These are phyloP conservation scores for Pythium apleroticum DNA, from an alignment of 352 stramenopile species.

Conservation along the genomic window DNA sequence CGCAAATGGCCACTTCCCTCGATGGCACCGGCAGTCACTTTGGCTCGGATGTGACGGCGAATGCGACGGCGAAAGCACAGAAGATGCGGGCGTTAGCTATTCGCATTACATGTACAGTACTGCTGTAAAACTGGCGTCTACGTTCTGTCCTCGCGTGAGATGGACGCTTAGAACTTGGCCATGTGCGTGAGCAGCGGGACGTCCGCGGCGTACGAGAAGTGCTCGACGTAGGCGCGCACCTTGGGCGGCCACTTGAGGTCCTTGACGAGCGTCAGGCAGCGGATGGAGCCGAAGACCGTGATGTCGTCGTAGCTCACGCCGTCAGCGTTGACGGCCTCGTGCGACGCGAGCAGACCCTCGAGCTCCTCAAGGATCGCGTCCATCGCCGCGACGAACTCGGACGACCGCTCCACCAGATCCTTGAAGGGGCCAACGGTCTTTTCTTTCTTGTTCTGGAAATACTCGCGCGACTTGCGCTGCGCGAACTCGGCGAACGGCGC, in stretches of 20 bases:
- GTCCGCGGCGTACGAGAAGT: slow-evolving; percentile 30
- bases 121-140: no score
- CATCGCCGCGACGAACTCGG: slow-evolving; percentile 44
- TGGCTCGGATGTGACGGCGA: background rate
- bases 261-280: slow-evolving; percentile 57
- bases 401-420: slow-evolving; percentile 37
- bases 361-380: slow-evolving; percentile 40
- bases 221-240: slow-evolving; percentile 49
- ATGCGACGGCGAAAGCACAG: background rate
- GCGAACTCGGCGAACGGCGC: slow-evolving; percentile 44
- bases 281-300: slow-evolving; percentile 47
- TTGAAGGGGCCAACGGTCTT: slow-evolving; percentile 46
- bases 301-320: slow-evolving; percentile 54
- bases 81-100: background rate
- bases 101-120: no score
- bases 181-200: slow-evolving; percentile 49
- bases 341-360: slow-evolving; percentile 38
- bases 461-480: slow-evolving; percentile 41
- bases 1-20: no score
- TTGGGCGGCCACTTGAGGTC: slow-evolving; percentile 46
- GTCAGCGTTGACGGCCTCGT: slow-evolving; percentile 13
- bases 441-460: slow-evolving; percentile 63
- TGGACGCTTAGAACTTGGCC: slow-evolving; percentile 48
- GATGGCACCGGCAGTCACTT: background rate
- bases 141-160: no score